Evolutionary conservation across 2,329 filamentous ascomycete genomes (phyloP).

Genomic region (Trichoderma asperellum): DNA sequence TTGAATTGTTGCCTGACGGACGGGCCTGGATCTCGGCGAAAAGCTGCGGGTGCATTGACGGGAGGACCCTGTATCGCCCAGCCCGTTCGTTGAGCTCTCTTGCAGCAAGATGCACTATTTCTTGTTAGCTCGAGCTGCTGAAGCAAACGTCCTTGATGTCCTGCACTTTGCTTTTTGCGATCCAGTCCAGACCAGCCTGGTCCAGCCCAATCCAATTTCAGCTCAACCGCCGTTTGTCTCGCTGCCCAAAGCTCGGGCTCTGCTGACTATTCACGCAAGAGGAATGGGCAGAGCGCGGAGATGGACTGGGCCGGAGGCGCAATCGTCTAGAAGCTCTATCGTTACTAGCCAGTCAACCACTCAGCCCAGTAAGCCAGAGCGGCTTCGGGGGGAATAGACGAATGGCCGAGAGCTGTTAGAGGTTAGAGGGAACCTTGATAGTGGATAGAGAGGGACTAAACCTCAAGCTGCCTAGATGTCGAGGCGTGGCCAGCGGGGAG

Average conservation of each 20-base stretch:
- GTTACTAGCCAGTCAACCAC: no score
- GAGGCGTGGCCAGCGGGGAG: not conserved
- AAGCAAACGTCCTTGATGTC: not conserved
- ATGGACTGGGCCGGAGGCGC: not conserved
- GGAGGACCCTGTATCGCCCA: not conserved
- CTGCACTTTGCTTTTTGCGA: not conserved
- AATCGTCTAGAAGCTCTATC: not conserved
- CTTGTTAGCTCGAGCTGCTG: not conserved
- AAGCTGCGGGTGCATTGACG: not conserved
- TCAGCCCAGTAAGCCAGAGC: not conserved
- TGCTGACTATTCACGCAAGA: not conserved
- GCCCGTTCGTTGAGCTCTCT: not conserved
- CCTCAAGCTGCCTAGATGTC: not conserved
- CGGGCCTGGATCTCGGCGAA: slow-evolving; percentile 1
- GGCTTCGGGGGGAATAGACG: not conserved
- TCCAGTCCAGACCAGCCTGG: not conserved
- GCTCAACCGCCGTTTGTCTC: not conserved
- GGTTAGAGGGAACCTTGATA: not conserved
- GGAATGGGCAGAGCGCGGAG: not conserved
- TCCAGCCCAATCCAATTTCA: not conserved
- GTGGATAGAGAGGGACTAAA: not conserved
- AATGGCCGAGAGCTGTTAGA: not conserved
- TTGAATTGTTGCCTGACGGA: slow-evolving; percentile 21
- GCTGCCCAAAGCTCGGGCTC: slow-evolving; percentile 5
- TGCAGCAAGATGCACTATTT: not conserved